Evolutionary conservation across 495 filamentous ascomycete species (phyloP), one percentile per base, ranked within the genome.

Genomic region (Cladorrhinum samala): DNA sequence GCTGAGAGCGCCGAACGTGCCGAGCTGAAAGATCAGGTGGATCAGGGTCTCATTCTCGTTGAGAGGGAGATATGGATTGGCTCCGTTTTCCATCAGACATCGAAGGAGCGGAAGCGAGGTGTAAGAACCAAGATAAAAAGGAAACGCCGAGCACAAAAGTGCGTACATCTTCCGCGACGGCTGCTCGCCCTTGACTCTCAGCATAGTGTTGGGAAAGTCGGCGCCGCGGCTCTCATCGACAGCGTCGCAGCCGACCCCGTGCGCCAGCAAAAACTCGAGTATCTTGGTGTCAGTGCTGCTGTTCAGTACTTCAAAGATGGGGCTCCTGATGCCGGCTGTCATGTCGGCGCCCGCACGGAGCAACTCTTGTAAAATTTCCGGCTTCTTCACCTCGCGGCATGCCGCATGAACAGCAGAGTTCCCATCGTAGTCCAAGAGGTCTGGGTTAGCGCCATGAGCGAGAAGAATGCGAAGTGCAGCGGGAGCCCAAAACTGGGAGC

Each of bases 21-120:
- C 49, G 16, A 52, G 44, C 49, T 65, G 56, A 37, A 59, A 62
- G 41, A 58, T 53, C 24, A 57, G 57, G 43, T 61, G 56, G 25
- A 57, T 25, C 14, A 61, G 19, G 11, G 50, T 64, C 36, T 64
- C 50, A 17, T 49, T 50, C 11, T 50, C 50, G 37, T 50, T 52
- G 20, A 64, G 25, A 1, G 48, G 45, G 1, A 57, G 33, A 33
- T 64, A 61, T 49, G 59, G 27, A 46, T 64, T 38, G 36, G 58
- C 61, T 24, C 58, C 61, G 18, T 49, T 41, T 9, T 50, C 41
- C 11, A 64, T 55, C 1, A 64, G 42, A 14, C 50, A 21, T 24
- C 55, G 59, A 13, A 64, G 46, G 40, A 60, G 16, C 11, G 54
- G 54, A 11, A 46, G 3, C 5, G 54, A 53, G n/a, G n/a, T n/a